Base-by-base conservation (phyloP, 805 yeast genomes). In the Spathaspora girioi region DNA sequence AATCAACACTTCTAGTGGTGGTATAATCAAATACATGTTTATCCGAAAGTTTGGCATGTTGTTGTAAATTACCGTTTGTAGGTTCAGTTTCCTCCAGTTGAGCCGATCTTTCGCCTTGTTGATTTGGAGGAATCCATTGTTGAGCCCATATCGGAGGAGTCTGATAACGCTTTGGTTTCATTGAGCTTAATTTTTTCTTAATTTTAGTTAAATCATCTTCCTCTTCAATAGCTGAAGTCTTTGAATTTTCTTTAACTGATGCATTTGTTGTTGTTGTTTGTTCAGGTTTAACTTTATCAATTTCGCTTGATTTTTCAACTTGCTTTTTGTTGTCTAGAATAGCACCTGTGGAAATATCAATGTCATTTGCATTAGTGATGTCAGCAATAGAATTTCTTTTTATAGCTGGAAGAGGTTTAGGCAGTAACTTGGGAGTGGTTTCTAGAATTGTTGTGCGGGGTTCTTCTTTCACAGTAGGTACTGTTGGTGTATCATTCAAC, bases 141-240 rank as follows among this genome's bases (percentile, higher is more conserved):
- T 78, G 85, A 0, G 97, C 96, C 96, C 96, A 91, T 5, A 82
- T 75, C 4, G 97, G 97, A 3, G 87, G 87, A 45, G 69, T 73
- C 12, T 67, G 67, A 65, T 87, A 87, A 57, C 87, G 70, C 50
- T 67, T 78, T 1, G 94, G 92, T 66, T 85, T 84, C 2, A 57
- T 51, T 7, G 59, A 54, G 17, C 54, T 49, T 31, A 59, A 56
- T 48, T 64, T 56, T 51, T 58, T 56, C 50, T 60, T 56, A 43
- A 68, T 52, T 56, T 56, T 64, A 29, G 54, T 47, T 35, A 70
- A 54, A 60, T 73, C 71, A 58, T 59, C 59, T 48, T 56, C 68
- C 60, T 51, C 67, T 38, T 57, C 54, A 14, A 46, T 47, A n/a
- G 38, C 12, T 8, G 27, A 6, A 23, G 19, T 26, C 5, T 45